These are phyloP conservation scores for Eimeria falciformis DNA, from an alignment of 169 alveolate species.

Conservation along the genomic window DNA sequence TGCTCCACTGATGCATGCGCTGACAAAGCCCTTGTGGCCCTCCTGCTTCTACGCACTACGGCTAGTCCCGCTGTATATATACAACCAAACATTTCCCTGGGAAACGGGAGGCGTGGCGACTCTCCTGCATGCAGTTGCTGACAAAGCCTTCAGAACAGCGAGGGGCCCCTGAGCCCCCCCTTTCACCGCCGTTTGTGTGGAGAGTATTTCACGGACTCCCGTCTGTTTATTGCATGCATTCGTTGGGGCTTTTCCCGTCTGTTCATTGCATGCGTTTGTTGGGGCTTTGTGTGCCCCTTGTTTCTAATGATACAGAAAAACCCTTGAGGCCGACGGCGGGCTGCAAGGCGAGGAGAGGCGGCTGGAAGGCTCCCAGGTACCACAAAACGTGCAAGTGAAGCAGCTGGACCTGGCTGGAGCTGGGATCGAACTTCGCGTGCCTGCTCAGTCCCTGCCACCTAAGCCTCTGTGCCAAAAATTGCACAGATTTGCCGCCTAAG, in stretches of 20 bases:
- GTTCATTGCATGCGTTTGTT: background rate
- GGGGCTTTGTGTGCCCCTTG: background rate
- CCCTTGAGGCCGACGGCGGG: background rate
- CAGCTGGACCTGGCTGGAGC: too few species aligned
- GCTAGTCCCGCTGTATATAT: background rate
- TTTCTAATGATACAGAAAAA: background rate
- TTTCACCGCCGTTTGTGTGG: background rate
- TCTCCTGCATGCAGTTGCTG: too few species aligned
- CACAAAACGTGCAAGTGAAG: too few species aligned
- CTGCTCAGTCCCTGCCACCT: too few species aligned
- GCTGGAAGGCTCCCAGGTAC: slow-evolving; percentile 68
- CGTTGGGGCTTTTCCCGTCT: background rate
- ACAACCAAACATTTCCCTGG: background rate
- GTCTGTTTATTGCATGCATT: background rate
- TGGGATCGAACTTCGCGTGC: too few species aligned
- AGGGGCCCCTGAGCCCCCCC: too few species aligned
- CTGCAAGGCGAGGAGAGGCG: slow-evolving; percentile 54
- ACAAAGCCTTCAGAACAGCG: too few species aligned
- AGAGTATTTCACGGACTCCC: background rate
- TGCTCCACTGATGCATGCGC: background rate
- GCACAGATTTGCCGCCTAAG: too few species aligned
- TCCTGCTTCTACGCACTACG: background rate
- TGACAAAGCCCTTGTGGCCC: background rate
- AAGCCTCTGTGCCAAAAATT: too few species aligned
- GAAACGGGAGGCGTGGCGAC: too few species aligned